phyloP scores from a whole-genome alignment of 2,329 filamentous ascomycete species.

The Fusarium camptoceras region DNA sequence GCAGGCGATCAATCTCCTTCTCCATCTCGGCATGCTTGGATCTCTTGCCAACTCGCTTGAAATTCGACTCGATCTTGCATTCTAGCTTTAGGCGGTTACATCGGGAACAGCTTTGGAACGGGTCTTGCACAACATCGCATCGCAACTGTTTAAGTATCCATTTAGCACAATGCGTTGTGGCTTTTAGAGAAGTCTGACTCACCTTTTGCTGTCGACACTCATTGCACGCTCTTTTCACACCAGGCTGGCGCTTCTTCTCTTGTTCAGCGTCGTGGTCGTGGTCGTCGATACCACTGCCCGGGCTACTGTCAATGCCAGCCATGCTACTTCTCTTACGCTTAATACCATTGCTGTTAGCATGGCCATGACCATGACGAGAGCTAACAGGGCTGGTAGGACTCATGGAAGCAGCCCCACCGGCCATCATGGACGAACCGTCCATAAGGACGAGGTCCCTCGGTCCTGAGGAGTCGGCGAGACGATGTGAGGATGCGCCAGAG shows the following conservation, averaged over 20 bases:
- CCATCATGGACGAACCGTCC: slow-evolving; percentile 61
- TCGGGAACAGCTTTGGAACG: slow-evolving; percentile 80
- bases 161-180: slow-evolving; percentile 15
- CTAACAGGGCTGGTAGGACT: slow-evolving; percentile 69
- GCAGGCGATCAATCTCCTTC: slow-evolving; percentile 78
- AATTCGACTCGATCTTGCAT: slow-evolving; percentile 89
- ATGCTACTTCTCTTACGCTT: slow-evolving; percentile 71
- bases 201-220: slow-evolving; percentile 90
- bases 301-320: slow-evolving; percentile 68
- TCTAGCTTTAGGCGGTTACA: slow-evolving; percentile 83
- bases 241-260: slow-evolving; percentile 73
- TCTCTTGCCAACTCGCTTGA: slow-evolving; percentile 85
- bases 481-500: slow-evolving; percentile 23
- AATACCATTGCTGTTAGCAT: slow-evolving; percentile 55
- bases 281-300: slow-evolving; percentile 63
- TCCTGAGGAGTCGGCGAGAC: slow-evolving; percentile 25
- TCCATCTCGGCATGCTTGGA: slow-evolving; percentile 89
- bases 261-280: slow-evolving; percentile 68
- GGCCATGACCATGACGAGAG: slow-evolving; percentile 59
- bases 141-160: slow-evolving; percentile 67
- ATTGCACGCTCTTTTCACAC: slow-evolving; percentile 84
- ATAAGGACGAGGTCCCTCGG: slow-evolving; percentile 49
- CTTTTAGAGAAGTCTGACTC: slow-evolving; percentile 51
- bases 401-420: slow-evolving; percentile 61
- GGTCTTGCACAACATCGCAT: slow-evolving; percentile 86